Conservation (phyloP, 345 rosid species). For the Syzygium grande region DNA sequence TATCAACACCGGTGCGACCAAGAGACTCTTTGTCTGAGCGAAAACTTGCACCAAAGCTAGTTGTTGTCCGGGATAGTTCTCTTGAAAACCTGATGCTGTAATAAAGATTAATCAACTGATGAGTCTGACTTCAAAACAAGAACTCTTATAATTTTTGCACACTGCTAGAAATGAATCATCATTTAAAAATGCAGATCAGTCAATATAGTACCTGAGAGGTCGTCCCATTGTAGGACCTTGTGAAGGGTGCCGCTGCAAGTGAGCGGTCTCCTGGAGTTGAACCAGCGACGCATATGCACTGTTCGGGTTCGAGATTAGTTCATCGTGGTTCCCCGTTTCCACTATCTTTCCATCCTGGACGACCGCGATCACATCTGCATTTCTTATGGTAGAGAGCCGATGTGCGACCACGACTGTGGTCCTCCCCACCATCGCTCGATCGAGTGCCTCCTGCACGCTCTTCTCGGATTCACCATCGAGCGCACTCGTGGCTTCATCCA, state of each 20-base stretch:
- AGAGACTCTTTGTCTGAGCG: constrained; percentile 77
- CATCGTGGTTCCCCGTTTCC: constrained; percentile 87
- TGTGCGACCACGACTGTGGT: constrained; percentile 91
- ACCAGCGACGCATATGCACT: constrained; percentile 66
- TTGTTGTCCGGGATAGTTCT: constrained; percentile 56
- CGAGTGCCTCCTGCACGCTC: constrained; percentile 93
- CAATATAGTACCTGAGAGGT: constrained; percentile 52
- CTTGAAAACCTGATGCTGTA: constrained; percentile 50
- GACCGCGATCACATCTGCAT: constrained; percentile 83
- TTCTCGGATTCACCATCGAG: constrained; percentile 91
- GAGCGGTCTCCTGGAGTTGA: constrained; percentile 74
- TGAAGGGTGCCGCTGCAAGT: constrained; percentile 57
- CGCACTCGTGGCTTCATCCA: constrained; percentile 98
- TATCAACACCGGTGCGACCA: constrained; percentile 34
- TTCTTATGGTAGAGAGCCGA: constrained; percentile 82
- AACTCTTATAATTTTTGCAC: not conserved
- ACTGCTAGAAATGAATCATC: not conserved
- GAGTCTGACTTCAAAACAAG: not conserved
- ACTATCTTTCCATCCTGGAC: constrained; percentile 74
- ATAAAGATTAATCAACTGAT: not conserved
- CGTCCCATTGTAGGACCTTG: constrained; percentile 41
- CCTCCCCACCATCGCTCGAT: constrained; percentile 90
- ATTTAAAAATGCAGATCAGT: too few species aligned
- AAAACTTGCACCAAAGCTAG: constrained; percentile 68
- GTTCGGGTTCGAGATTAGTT: constrained; percentile 53